phyloP scores from a whole-genome alignment of 2,329 filamentous ascomycete species.

The Aspergillus latus region DNA sequence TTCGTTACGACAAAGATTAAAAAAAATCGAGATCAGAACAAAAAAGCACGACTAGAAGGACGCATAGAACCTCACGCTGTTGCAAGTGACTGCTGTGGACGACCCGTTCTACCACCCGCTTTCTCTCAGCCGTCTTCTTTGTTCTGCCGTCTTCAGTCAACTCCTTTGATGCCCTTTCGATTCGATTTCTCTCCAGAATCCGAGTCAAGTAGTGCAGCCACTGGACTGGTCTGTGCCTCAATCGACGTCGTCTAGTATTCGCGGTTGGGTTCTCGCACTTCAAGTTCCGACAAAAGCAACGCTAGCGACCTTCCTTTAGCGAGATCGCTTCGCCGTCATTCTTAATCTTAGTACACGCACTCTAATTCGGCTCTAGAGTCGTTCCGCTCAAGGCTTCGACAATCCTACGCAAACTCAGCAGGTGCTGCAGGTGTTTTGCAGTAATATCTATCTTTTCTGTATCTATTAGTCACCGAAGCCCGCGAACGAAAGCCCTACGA shows the following conservation, averaged over 20 bases:
- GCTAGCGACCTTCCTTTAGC: constrained; percentile 19
- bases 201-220: constrained; percentile 43
- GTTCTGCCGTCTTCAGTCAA: constrained; percentile 13
- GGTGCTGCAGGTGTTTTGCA: constrained; percentile 72
- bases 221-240: constrained; percentile 48
- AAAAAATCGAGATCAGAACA: background rate
- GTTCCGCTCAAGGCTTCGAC: constrained; percentile 15
- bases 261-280: constrained; percentile 29
- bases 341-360: constrained; percentile 16
- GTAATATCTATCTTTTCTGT: constrained; percentile 41
- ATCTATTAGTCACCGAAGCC: constrained; percentile 33
- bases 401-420: constrained; percentile 59
- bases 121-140: constrained; percentile 18
- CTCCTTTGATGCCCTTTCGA: constrained; percentile 27
- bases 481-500: constrained; percentile 16
- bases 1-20: constrained; percentile 29
- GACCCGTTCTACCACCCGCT: background rate
- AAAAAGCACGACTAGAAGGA: constrained; percentile 8
- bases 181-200: constrained; percentile 27
- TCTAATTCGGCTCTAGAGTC: constrained; percentile 10
- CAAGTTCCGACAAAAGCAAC: constrained; percentile 15
- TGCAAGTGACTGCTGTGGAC: constrained; percentile 17
- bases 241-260: constrained; percentile 33
- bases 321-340: constrained; percentile 23
- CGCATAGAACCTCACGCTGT: constrained; percentile 22